Base-by-base conservation (phyloP, 2,329 filamentous ascomycete species). In the Apiospora phragmitis region DNA sequence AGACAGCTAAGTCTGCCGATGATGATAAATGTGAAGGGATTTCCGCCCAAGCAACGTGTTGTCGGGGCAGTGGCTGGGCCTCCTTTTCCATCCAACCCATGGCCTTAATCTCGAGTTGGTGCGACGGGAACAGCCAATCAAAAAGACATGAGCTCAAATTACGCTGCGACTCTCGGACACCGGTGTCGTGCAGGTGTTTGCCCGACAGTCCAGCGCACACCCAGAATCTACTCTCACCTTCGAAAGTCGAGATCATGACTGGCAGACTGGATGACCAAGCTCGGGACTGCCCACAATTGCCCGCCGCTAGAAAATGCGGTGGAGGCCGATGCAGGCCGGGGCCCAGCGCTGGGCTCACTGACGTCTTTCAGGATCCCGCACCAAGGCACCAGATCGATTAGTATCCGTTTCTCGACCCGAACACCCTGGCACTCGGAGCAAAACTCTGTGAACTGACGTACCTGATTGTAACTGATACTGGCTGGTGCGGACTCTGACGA, bases 231-330 rank as follows among this genome's bases (percentile, higher is more conserved):
- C 51, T 32, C 51, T 59, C 51, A 59, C 29, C 51, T 59, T 59
- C 51, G 51, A 35, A 24, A 51, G 14, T 32, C 26, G 55, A 62
- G 29, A 32, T 32, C 32, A n/a, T n/a, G n/a, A n/a, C n/a, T n/a
- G n/a, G n/a, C n/a, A n/a, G n/a, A n/a, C n/a, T n/a, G n/a, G n/a
- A n/a, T 55, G 51, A 55, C 51, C 51, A 55, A 32, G 26, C 51
- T 26, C 51, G 51, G 49, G 18, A 11, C 9, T 62, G 11, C 32
- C 55, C 55, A 62, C 32, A 62, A 62, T 62, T 62, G 55, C 55
- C 55, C 55, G 55, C 55, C 55, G 55, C 55, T 62, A 62, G 32
- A 62, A 62, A 62, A 62, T 32, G 18, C 55, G 55, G 55, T 62
- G 55, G 55, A 59, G 32, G 55, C 32, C 55, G 55, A 32, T 38